These are phyloP conservation scores for Laguncularia racemosa DNA, from an alignment of 345 rosid species.

Conservation along the genomic window DNA sequence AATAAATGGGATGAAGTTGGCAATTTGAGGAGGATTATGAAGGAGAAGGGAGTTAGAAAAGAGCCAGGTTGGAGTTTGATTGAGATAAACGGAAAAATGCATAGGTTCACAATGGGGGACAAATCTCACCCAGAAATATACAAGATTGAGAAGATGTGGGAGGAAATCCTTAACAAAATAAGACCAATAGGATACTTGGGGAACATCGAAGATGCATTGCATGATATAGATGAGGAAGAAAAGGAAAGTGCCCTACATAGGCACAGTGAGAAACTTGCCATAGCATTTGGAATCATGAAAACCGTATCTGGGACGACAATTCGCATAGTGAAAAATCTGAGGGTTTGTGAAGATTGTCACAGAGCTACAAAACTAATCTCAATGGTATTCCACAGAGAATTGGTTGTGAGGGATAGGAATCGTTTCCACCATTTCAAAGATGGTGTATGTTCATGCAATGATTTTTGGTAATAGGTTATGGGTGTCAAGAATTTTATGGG, in stretches of 20 bases:
- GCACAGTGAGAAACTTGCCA: constrained; percentile 81
- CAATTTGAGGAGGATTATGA: constrained; percentile 47
- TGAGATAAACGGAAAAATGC: constrained; percentile 49
- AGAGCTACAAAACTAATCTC: constrained; percentile 59
- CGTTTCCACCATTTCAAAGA: constrained; percentile 68
- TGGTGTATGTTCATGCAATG: constrained; percentile 68
- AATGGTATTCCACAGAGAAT: constrained; percentile 45
- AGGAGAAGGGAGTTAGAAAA: constrained; percentile 53
- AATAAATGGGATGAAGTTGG: constrained; percentile 51
- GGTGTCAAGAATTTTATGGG: not conserved
- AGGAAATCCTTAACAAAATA: constrained; percentile 49
- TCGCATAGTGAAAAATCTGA: constrained; percentile 67
- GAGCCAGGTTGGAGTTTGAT: constrained; percentile 49
- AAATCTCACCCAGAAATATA: constrained; percentile 47
- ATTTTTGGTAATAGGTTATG: constrained; percentile 44
- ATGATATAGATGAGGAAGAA: constrained; percentile 73
- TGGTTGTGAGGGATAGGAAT: constrained; percentile 66
- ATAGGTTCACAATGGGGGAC: constrained; percentile 53
- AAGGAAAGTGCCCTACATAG: constrained; percentile 43
- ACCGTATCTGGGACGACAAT: constrained; percentile 23
- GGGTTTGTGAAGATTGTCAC: constrained; percentile 74
- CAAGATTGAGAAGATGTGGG: constrained; percentile 52
- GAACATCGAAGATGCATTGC: constrained; percentile 43
- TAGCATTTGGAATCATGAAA: constrained; percentile 56
- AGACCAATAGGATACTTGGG: constrained; percentile 45